Base-by-base conservation (phyloP, 345 rosid species). In the Salix suchowensis region DNA sequence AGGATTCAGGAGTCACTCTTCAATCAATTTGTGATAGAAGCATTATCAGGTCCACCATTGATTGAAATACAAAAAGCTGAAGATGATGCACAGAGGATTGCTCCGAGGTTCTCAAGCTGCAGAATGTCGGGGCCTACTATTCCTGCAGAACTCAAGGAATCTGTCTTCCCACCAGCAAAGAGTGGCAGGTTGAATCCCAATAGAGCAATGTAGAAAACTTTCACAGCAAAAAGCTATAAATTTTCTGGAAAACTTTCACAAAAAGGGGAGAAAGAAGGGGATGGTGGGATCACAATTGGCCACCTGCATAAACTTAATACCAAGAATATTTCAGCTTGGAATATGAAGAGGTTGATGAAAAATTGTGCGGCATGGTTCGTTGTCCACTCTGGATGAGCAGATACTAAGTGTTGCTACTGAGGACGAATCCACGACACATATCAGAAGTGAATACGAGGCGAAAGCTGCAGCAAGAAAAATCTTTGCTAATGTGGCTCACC, bases 261-360 rank as follows among this genome's bases (percentile, higher is more conserved):
- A 76, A 85, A 81, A 70, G 73, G 55, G 3, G 78, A 78, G 66
- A 85, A 75, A 23, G 42, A 55, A 21, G 83, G 18, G 3, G 85
- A 81, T 3, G 73, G 71, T 0, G 90, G 87, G 73, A 90, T 96
- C 54, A 83, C 87, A 3, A 86, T 93, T 67, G 90, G 92, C 26
- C 82, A 90, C 40, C 73, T 96, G 73, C 97, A 92, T 24, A 92
- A 85, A 81, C 84, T 96, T 71, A 96, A 89, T 65, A 79, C 81
- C 14, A 88, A 86, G 89, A 96, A 96, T 36, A 70, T 96, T 11
- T 96, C 98, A 1, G 99, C 99, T 26, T 96, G 99, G 99, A 93
- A 90, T 68, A 96, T 96, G 99, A 96, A 96, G 88, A 90, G 97
- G 73, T 80, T 96, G 86, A 85, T 96, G 87, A 96, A 91, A 91